These are phyloP conservation scores for Phytophthora megakarya DNA, from an alignment of 352 stramenopile species.

Conservation along the genomic window DNA sequence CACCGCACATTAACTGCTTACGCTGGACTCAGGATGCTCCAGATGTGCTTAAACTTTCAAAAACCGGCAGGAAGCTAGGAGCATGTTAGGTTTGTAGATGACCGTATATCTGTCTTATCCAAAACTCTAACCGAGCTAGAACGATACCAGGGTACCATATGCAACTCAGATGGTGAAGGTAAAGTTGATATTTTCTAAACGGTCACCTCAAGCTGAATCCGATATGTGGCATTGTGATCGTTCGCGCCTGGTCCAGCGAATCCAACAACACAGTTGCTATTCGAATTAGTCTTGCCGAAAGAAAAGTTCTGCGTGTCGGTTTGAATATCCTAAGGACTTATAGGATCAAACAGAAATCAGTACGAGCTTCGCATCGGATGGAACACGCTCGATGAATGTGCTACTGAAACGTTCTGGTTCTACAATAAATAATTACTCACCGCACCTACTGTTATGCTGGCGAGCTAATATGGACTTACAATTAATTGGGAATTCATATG, in stretches of 20 bases:
- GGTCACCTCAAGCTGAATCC: too few relatives aligned
- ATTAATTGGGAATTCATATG: background rate
- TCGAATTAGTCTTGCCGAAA: too few relatives aligned
- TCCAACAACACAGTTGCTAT: too few relatives aligned
- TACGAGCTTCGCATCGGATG: background rate
- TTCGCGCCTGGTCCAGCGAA: too few relatives aligned
- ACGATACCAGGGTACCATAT: too few relatives aligned
- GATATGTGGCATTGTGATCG: too few relatives aligned
- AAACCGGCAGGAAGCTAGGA: slow-evolving; percentile 1
- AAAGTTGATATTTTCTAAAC: too few relatives aligned
- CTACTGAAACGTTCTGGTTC: background rate
- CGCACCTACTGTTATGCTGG: background rate
- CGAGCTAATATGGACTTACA: background rate
- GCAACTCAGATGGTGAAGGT: too few relatives aligned
- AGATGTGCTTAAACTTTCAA: slow-evolving; percentile 2
- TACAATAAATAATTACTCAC: background rate
- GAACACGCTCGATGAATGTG: background rate
- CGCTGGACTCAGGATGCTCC: slow-evolving; percentile 21
- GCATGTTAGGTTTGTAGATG: slow-evolving; percentile 2
- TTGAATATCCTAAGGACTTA: background rate
- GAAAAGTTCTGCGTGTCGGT: background rate
- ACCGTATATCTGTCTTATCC: background rate
- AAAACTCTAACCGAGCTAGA: too few relatives aligned
- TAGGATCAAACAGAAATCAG: background rate
- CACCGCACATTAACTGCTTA: slow-evolving; percentile 24